Percentiles rank a stretch among this genome's conserved stretches.
Conservation (phyloP, 2,329 filamentous ascomycete genomes). For the Botrytis galanthina region DNA sequence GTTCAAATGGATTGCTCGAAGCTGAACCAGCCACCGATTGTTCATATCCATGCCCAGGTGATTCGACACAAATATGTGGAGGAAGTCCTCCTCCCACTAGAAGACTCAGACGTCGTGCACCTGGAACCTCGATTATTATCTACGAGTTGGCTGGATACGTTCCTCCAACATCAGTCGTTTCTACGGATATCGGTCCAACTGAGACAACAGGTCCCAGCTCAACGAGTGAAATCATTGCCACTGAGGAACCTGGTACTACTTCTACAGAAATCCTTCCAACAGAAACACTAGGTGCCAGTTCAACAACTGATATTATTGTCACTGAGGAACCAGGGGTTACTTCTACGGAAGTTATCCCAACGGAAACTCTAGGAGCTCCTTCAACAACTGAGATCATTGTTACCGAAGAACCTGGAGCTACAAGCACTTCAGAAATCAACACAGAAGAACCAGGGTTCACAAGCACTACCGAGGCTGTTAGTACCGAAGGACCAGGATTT, state of each 20-base stretch:
- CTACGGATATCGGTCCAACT: neutral
- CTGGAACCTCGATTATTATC: neutral
- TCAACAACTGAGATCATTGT: neutral
- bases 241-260: neutral
- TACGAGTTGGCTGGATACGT: neutral
- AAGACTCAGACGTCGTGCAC: neutral
- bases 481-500: neutral
- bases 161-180: neutral
- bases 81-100: neutral
- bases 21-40: neutral
- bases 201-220: neutral
- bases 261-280: neutral
- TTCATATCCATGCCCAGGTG: constrained; percentile 7
- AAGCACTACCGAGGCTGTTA: neutral
- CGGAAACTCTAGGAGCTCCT: neutral
- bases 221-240: neutral
- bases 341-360: neutral
- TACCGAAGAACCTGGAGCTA: neutral
- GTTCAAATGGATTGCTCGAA: neutral
- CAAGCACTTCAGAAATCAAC: neutral
- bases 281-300: neutral
- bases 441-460: neutral
- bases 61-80: constrained; percentile 5
- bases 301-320: neutral
- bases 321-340: neutral